Percentiles rank a stretch among this genome's conserved stretches.
Evolutionary conservation across 805 yeast genomes (phyloP).

Genomic region (Yamadazyma sp.): DNA sequence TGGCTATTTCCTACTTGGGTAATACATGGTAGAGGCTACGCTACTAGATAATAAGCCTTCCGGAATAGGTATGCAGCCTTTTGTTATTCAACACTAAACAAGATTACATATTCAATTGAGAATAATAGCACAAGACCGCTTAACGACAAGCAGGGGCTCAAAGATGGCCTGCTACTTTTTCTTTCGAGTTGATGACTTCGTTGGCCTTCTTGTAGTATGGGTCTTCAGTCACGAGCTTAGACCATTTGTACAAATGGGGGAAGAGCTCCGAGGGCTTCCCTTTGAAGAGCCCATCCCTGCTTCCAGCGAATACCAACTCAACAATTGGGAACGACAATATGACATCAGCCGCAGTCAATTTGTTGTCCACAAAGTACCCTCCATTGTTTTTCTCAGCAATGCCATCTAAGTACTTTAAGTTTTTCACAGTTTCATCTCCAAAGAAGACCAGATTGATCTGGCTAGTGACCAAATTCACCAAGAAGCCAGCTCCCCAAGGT

Average conservation of each 20-base stretch:
- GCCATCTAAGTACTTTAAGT: constrained; percentile 29
- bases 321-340: constrained; percentile 48
- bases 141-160: too few relatives aligned
- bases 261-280: constrained; percentile 13
- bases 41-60: too few relatives aligned
- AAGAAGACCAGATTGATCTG: constrained; percentile 28
- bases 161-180: not conserved
- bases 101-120: not conserved
- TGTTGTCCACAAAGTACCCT: constrained; percentile 47
- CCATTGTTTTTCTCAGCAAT: constrained; percentile 25
- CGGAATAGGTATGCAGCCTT: too few relatives aligned
- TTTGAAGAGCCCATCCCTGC: constrained; percentile 20
- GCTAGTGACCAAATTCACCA: constrained; percentile 23
- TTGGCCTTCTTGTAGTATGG: constrained; percentile 9
- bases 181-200: constrained; percentile 6
- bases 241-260: constrained; percentile 28
- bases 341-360: constrained; percentile 58
- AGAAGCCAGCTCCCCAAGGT: constrained; percentile 25
- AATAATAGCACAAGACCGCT: not conserved
- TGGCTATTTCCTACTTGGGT: constrained; percentile 2
- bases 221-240: constrained; percentile 11
- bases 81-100: too few relatives aligned
- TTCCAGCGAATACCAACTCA: constrained; percentile 25
- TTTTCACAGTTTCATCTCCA: constrained; percentile 22
- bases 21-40: not conserved